A percentile compares a stretch with the other conserved stretches of the same genome.
phyloP scores from a whole-genome alignment of 208 protist genomes.

The Acanthamoeba triangularis region DNA sequence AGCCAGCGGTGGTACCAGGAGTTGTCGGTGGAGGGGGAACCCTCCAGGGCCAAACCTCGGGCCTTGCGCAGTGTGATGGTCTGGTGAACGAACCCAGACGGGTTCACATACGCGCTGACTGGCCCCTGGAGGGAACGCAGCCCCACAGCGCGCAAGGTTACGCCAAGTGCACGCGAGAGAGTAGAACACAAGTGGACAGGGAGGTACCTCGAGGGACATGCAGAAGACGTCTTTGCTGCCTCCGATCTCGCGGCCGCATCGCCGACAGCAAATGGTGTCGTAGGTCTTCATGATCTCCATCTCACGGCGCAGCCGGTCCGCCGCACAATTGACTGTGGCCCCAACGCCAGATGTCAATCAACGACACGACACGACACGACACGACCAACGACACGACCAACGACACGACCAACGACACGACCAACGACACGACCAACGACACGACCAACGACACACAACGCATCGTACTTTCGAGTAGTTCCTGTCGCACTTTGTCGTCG shows the following conservation, averaged over 20 bases:
- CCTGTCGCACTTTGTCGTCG: constrained; percentile 39
- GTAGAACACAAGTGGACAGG: not conserved
- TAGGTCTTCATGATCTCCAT: constrained; percentile 63
- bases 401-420: no score
- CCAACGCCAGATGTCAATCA: not conserved
- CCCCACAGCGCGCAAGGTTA: no score
- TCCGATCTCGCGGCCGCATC: constrained; percentile 6
- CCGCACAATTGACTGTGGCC: constrained; percentile 62
- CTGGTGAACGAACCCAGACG: constrained; percentile 48
- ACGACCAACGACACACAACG: not conserved
- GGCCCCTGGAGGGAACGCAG: not conserved
- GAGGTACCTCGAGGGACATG: constrained; percentile 68
- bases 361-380: not conserved
- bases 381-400: no score
- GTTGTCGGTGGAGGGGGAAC: constrained; percentile 31
- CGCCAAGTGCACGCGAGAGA: not conserved
- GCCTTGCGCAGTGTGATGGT: constrained; percentile 61
- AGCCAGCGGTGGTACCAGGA: constrained; percentile 17
- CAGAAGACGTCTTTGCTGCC: constrained; percentile 52
- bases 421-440: no score
- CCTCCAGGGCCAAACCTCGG: not conserved
- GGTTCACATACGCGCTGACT: constrained; percentile 61
- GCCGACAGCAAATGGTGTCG: constrained; percentile 19
- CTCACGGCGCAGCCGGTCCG: constrained; percentile 51
- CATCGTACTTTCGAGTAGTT: constrained; percentile 37